Base-by-base conservation (phyloP, 176 grass and related monocot species). In the Poa annua region DNA sequence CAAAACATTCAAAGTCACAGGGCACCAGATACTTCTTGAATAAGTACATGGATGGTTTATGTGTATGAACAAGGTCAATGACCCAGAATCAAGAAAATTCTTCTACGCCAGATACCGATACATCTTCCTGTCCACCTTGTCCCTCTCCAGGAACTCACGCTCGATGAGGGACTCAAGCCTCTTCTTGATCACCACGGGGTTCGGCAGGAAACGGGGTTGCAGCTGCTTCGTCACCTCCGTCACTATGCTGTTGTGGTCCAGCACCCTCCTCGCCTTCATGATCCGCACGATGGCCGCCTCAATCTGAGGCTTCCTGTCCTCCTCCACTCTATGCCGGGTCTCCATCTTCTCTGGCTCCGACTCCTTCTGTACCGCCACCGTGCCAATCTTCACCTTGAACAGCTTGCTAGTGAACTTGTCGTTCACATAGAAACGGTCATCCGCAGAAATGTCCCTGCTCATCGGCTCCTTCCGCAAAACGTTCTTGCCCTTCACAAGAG, bases 371-470 rank as follows among this genome's bases (percentile, higher is more conserved):
- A 85, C 91, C 4, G 76, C 91, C 17, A 92, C 84, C 3, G 91
- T 93, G 34, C 91, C 87, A 38, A 90, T 93, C 77, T 93, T 93
- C 64, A 93, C 91, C 81, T 93, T 90, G 19, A 93, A 55, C 32
- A 89, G 56, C 71, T 93, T 93, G 80, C 91, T 93, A 8, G 84
- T 89, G 69, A 93, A 93, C 77, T 93, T 93, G 33, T 93, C 91
- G 20, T 93, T 93, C 33, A 89, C 87, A 20, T 78, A 82, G 76
- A 93, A 93, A 22, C 61, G 9, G 35, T 93, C 91, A 38, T 81
- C 85, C 26, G 78, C 88, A 8, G 88, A 89, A 12, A 93, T 90
- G 25, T 93, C 91, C 76, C 83, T 85, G 87, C 91, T 90, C 91
- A 93, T 93, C n/a, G 91, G 91, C 50, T 93, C 91, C 81, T 93